A percentile compares a stretch with the other conserved stretches of the same genome.
phyloP scores from a whole-genome alignment of 805 yeast genomes.

The Hanseniaspora guilliermondii region DNA sequence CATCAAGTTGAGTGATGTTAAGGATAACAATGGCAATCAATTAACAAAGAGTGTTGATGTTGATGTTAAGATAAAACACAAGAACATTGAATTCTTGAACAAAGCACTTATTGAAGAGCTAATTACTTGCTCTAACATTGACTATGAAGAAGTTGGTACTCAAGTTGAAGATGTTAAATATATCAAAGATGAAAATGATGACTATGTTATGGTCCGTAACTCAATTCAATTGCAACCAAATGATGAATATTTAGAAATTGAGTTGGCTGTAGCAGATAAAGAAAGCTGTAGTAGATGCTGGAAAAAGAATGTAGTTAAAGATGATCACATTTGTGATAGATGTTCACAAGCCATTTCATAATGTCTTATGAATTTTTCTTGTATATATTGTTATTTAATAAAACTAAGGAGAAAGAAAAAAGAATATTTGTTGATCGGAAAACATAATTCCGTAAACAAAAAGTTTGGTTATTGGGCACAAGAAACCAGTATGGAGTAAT shows the following conservation, averaged over 20 bases:
- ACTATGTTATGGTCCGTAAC: slow-evolving; percentile 8
- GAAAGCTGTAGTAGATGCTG: slow-evolving; percentile 90
- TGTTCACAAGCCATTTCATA: not conserved
- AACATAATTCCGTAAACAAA: no score
- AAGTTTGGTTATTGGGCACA: no score
- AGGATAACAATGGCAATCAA: not conserved
- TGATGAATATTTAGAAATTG: slow-evolving; percentile 25
- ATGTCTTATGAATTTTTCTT: not conserved
- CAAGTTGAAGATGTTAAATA: not conserved
- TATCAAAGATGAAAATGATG: slow-evolving; percentile 1
- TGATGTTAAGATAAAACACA: slow-evolving; percentile 23
- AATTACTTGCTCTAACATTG: slow-evolving; percentile 52
- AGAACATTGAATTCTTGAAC: slow-evolving; percentile 14
- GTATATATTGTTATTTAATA: not conserved
- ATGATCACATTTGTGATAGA: slow-evolving; percentile 1
- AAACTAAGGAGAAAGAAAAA: no score
- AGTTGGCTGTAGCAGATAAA: slow-evolving; percentile 30
- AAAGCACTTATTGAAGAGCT: slow-evolving; percentile 42
- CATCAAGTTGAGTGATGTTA: not conserved
- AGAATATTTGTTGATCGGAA: no score
- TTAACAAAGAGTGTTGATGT: slow-evolving; percentile 22
- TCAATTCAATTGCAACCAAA: slow-evolving; percentile 17
- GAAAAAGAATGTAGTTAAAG: slow-evolving; percentile 29
- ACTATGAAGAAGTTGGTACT: slow-evolving; percentile 24
- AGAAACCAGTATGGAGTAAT: no score